A percentile compares a stretch with the other conserved stretches of the same genome.
These are phyloP conservation scores for Chalciporus piperatoides DNA, from an alignment of 1,284 basidiomycete species.

Conservation along the genomic window DNA sequence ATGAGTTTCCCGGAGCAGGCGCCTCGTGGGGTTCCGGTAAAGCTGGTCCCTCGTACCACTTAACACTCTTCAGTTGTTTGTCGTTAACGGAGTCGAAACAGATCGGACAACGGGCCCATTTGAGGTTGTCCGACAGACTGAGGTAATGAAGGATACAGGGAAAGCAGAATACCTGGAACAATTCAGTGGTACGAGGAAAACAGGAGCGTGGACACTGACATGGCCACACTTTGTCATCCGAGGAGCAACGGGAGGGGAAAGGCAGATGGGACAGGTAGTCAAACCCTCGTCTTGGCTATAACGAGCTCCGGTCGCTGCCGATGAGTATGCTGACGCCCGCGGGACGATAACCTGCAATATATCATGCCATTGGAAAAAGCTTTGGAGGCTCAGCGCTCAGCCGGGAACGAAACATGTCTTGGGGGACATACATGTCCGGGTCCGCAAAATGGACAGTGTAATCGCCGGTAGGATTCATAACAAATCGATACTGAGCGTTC, in stretches of 20 bases:
- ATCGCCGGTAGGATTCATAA: constrained; percentile 88
- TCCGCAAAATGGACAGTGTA: constrained; percentile 96
- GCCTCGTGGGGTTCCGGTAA: constrained; percentile 37
- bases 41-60: constrained; percentile 62
- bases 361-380: constrained; percentile 94
- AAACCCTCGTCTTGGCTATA: constrained; percentile 51
- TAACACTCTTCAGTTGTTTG: constrained; percentile 90
- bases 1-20: constrained; percentile 37
- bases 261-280: constrained; percentile 91
- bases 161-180: constrained; percentile 75
- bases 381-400: constrained; percentile 33
- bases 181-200: constrained; percentile 16
- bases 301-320: constrained; percentile 44
- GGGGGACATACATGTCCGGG: constrained; percentile 76
- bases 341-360: constrained; percentile 94
- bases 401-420: constrained; percentile 2
- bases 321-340: constrained; percentile 62
- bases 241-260: constrained; percentile 86
- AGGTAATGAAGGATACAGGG: constrained; percentile 93
- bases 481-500: constrained; percentile 91
- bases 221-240: constrained; percentile 98
- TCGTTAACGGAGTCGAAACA: constrained; percentile 94
- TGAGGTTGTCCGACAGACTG: constrained; percentile 72
- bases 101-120: constrained; percentile 91
- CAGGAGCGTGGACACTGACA: constrained; percentile 51